Evolutionary conservation across 148 eudicot species (phyloP).

Genomic region (Nepenthes gracilis): DNA sequence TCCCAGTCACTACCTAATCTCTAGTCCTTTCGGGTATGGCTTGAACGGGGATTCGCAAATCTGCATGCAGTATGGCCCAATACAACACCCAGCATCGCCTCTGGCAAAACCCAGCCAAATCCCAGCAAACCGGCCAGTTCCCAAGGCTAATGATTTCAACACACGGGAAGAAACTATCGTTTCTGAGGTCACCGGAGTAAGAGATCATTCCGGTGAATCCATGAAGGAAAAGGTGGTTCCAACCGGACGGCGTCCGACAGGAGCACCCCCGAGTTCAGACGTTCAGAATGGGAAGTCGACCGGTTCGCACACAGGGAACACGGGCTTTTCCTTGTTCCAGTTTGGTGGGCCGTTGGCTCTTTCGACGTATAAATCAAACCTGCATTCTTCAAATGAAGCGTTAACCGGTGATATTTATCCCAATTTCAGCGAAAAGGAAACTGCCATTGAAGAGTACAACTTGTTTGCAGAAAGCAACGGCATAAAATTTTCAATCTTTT

Average conservation of each 20-base stretch:
- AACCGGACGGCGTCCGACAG: slow-evolving; percentile 11
- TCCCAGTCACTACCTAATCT: slow-evolving; percentile 49
- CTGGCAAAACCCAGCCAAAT: slow-evolving; percentile 32
- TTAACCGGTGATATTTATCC: slow-evolving; percentile 18
- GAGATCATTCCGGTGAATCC: slow-evolving; percentile 17
- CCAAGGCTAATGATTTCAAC: slow-evolving; percentile 27
- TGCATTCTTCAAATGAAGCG: slow-evolving; percentile 38
- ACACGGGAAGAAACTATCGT: slow-evolving; percentile 26
- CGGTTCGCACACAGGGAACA: slow-evolving; percentile 19
- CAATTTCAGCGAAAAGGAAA: slow-evolving; percentile 36
- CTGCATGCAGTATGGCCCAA: slow-evolving; percentile 60
- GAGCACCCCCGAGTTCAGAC: slow-evolving; percentile 16
- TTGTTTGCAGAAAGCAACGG: slow-evolving; percentile 82
- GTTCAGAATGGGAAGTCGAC: slow-evolving; percentile 20
- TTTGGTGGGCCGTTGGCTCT: slow-evolving; percentile 79
- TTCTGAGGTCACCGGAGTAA: slow-evolving; percentile 14
- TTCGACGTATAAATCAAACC: slow-evolving; percentile 26
- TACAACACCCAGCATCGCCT: slow-evolving; percentile 54
- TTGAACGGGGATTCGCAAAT: slow-evolving; percentile 42
- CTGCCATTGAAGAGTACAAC: slow-evolving; percentile 71
- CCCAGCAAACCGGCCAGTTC: slow-evolving; percentile 61
- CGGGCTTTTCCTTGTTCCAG: slow-evolving; percentile 83
- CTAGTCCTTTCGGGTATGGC: slow-evolving; percentile 53
- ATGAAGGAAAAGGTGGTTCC: slow-evolving; percentile 21
- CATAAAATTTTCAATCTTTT: slow-evolving; percentile 70